These are phyloP conservation scores for Skeletonema tropicum DNA, from an alignment of 108 stramenopile genomes.

Conservation along the genomic window DNA sequence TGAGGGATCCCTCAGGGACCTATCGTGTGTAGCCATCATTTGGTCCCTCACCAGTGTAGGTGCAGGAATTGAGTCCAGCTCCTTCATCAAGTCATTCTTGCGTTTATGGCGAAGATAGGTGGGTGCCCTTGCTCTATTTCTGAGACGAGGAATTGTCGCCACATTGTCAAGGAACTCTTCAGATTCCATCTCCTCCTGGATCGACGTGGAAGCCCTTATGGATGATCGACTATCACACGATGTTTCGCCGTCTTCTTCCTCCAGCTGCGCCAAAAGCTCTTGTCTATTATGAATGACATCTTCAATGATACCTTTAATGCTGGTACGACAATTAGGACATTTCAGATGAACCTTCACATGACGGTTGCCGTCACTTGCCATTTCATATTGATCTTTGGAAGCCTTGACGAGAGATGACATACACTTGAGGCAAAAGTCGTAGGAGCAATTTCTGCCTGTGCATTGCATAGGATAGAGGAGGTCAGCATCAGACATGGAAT, in stretches of 20 bases:
- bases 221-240: not conserved
- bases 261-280: slow-evolving; percentile 24
- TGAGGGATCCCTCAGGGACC: not conserved
- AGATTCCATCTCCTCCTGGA: not conserved
- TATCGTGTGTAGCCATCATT: not conserved
- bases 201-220: not conserved
- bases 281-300: slow-evolving; percentile 56
- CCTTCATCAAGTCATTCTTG: not conserved
- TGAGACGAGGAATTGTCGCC: slow-evolving; percentile 3
- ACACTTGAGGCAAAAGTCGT: slow-evolving; percentile 76
- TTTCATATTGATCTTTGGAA: slow-evolving; percentile 69
- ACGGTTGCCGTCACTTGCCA: slow-evolving; percentile 76
- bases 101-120: not conserved
- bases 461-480: slow-evolving; percentile 60
- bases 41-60: slow-evolving; percentile 5
- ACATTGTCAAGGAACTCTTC: not conserved
- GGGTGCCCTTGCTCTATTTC: slow-evolving; percentile 6
- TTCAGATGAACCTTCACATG: slow-evolving; percentile 77
- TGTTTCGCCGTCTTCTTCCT: not conserved
- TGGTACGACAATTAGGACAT: slow-evolving; percentile 82
- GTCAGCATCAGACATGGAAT: slow-evolving; percentile 59
- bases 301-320: slow-evolving; percentile 54
- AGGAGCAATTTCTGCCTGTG: slow-evolving; percentile 53
- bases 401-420: slow-evolving; percentile 51
- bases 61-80: slow-evolving; percentile 3